Base-by-base conservation (phyloP, 2,329 filamentous ascomycete species). In the Fusarium sp. region DNA sequence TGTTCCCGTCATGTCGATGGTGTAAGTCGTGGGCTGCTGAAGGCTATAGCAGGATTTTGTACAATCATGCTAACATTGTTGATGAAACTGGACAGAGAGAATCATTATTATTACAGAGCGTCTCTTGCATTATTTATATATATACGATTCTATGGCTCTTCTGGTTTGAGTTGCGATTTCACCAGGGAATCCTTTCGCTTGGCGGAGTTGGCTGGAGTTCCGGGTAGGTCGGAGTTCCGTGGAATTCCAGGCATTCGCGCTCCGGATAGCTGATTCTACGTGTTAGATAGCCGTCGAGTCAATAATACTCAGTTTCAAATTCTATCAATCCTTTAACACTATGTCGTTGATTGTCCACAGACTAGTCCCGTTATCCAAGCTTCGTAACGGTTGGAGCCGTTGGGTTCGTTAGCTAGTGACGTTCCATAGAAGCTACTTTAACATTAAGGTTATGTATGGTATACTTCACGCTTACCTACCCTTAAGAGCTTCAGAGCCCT, bases 1-100 rank as follows among this genome's bases (percentile, higher is more conserved):
- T 0, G 81, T 81, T 46, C 79, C 80, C 6, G 70, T 25, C 80
- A 81, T 81, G 7, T 14, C 52, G 14, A 19, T 48, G 15, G 19
- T 35, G 11, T 33, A 15, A 16, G n/a, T 25, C 5, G 15, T 41
- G 16, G 21, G 21, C 11, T 21, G 5, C 10, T 18, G 5, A 2
- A 4, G 27, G 9, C 27, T 27, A 7, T 19, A 9, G 16, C n/a
- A 10, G 18, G 4, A 8, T 10, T 9, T 7, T 7, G 1, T 2
- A n/a, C 16, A 15, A 25, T 21, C 12, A 19, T 8, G 9, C 2
- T 16, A 19, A 15, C 12, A 10, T 16, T 19, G 33, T 5, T n/a
- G 10, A 27, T 21, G 14, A 21, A 12, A 3, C 16, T 37, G 23
- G 7, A 16, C 3, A 10, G 2, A n/a, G 5, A 38, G 14, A 7